phyloP scores from a whole-genome alignment of 129 eudicot genomes.

The Dittrichia graveolens region DNA sequence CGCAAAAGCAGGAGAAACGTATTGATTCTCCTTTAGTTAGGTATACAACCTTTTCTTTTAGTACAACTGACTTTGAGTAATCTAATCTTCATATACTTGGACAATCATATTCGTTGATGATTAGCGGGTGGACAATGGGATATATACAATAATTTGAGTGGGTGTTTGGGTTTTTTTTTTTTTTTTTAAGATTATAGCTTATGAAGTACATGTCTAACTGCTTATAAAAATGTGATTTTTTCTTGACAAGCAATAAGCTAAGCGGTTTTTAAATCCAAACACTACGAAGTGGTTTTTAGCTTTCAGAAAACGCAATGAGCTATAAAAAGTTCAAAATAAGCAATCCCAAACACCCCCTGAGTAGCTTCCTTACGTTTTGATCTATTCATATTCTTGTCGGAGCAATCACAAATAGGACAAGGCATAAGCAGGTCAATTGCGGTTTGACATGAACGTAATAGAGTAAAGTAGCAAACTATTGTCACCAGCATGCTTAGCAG shows the following conservation, averaged over 20 bases:
- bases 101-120: constrained; percentile 7
- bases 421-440: not conserved
- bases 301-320: too few species aligned
- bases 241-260: too few species aligned
- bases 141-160: not conserved
- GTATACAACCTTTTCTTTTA: constrained; percentile 31
- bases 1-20: constrained; percentile 65
- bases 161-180: too few species aligned
- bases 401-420: not conserved
- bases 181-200: too few species aligned
- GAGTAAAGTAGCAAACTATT: not conserved
- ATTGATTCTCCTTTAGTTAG: constrained; percentile 90
- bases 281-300: too few species aligned
- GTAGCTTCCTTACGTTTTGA: not conserved
- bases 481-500: constrained; percentile 1
- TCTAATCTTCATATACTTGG: not conserved
- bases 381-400: not conserved
- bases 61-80: not conserved
- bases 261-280: too few species aligned
- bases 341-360: too few species aligned
- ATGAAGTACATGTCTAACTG: too few species aligned
- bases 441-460: not conserved
- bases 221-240: too few species aligned
- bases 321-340: too few species aligned
- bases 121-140: not conserved